Conservation (phyloP, 2,329 filamentous ascomycete genomes). For the Spiromastix sp. region DNA sequence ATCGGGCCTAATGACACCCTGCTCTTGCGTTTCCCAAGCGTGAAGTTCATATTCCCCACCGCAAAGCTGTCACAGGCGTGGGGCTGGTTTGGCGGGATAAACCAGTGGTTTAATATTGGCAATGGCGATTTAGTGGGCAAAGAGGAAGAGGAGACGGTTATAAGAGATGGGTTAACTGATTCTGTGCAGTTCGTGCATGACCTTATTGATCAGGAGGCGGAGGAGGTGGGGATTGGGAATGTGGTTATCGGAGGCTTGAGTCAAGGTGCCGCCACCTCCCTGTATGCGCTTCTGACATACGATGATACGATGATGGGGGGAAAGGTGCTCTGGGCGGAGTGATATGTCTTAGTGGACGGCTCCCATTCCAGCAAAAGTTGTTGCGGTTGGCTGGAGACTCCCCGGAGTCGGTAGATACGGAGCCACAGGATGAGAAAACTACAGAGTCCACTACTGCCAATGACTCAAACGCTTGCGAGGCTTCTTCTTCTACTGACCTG, state of each 20-base stretch:
- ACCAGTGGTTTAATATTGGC: slow-evolving; percentile 32
- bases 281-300: slow-evolving; percentile 13
- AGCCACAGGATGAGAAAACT: too few relatives aligned
- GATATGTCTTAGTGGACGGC: slow-evolving; percentile 35
- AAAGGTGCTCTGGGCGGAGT: slow-evolving; percentile 23
- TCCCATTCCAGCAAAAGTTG: slow-evolving; percentile 30
- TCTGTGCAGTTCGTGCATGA: slow-evolving; percentile 12
- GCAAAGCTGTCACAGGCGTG: slow-evolving; percentile 14
- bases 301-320: slow-evolving; percentile 6
- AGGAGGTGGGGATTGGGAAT: slow-evolving; percentile 11
- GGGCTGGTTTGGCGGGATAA: slow-evolving; percentile 17
- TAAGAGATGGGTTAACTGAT: slow-evolving; percentile 14
- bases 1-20: slow-evolving; percentile 14
- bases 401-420: neutral
- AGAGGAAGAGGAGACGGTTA: slow-evolving; percentile 14
- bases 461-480: too few relatives aligned
- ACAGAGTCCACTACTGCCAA: too few relatives aligned
- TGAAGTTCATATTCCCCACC: slow-evolving; percentile 29
- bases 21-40: slow-evolving; percentile 20
- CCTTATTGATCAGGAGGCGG: slow-evolving; percentile 15
- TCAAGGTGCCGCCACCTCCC: slow-evolving; percentile 14
- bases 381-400: slow-evolving; percentile 13
- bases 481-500: neutral
- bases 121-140: slow-evolving; percentile 13
- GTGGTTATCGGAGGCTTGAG: slow-evolving; percentile 17